Evolutionary conservation across 805 yeast species (phyloP), one percentile per base, ranked within the genome.

Genomic region (Saturnispora halmiae): DNA sequence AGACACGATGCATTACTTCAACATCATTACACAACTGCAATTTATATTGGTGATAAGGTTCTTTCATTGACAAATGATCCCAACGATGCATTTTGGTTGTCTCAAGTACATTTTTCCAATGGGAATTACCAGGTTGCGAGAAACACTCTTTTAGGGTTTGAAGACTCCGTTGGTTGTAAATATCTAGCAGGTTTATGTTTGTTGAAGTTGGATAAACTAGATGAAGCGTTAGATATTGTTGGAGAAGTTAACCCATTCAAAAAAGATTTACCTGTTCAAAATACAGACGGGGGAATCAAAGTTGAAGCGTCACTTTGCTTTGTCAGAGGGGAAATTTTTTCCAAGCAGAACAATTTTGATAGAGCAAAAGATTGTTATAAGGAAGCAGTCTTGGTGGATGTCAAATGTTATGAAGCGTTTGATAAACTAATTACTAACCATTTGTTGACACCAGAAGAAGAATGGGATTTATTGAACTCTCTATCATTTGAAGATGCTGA

Each of bases 71-170:
- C 96, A 0, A 70, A 72, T 44, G 96, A 88, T 54, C 82, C 95
- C 11, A 84, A 81, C 53, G 97, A 90, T 57, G 96, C 96, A 9
- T 90, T 86, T 59, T 88, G 96, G 96, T 67, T 90, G 24, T 96
- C 95, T 0, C 96, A 90, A 63, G 94, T 83, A 4, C 78, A 82
- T 57, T 85, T 77, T 58, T 67, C 77, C 42, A 76, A 75, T 42
- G 90, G 90, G 9, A 75, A 82, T 54, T 87, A 76, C 59, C 70
- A 79, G 31, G 67, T 96, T 26, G 96, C 94, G 2, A 73, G 86
- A 39, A 79, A 78, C 47, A 60, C 88, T 31, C 66, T 90, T 16
- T 61, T 75, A 14, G 70, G 75, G 11, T 75, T 70, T 49, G 73
- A 76, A 46, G 66, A 69, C 6, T 73, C 81, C 34, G 79, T 84